Base-by-base conservation (phyloP, 2,329 filamentous ascomycete genomes). In the Aspergillus clavatus region DNA sequence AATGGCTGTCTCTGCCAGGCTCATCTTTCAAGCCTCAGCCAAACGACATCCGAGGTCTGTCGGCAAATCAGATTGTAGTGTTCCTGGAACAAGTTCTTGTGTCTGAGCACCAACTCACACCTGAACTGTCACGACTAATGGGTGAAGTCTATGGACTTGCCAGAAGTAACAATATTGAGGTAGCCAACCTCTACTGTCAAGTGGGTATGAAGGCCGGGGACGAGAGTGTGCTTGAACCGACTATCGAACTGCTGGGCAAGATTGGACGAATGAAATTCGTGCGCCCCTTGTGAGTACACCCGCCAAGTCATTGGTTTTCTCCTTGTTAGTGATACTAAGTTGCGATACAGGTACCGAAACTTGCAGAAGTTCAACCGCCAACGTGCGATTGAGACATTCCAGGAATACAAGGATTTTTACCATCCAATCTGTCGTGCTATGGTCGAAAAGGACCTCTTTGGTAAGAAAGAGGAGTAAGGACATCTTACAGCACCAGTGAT, bases 261-360 rank as follows among this genome's bases (percentile, higher is more conserved):
- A 89, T 96, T 19, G 93, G 93, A 10, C 77, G 93, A 46, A 97
- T 98, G 93, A 97, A 97, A 78, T 97, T 91, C 68, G 91, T 97
- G 47, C 77, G 91, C 38, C 89, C 91, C 18, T 70, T 97, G 61
- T 96, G 65, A 61, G 67, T 54, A 29, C 3, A 19, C 19, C 36
- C 23, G 18, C 7, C 31, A 21, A 16, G 18, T 18, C 14, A 14
- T 35, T n/a, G n/a, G 11, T 11, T 35, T 35, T 21, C 16, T 3
- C 16, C 5, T 19, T 21, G 4, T 6, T 22, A 7, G 10, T 23
- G 18, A 36, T 40, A 35, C 55, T 60, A 48, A 62, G 38, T 19
- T 10, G 23, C 6, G 11, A 7, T 26, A 3, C 24, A 69, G 67
- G 51, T 74, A 85, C 72, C 79, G 85, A 50, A 78, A 81, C 40